Base-by-base conservation (phyloP, 1,284 basidiomycete genomes). In the Meira nashicola region DNA sequence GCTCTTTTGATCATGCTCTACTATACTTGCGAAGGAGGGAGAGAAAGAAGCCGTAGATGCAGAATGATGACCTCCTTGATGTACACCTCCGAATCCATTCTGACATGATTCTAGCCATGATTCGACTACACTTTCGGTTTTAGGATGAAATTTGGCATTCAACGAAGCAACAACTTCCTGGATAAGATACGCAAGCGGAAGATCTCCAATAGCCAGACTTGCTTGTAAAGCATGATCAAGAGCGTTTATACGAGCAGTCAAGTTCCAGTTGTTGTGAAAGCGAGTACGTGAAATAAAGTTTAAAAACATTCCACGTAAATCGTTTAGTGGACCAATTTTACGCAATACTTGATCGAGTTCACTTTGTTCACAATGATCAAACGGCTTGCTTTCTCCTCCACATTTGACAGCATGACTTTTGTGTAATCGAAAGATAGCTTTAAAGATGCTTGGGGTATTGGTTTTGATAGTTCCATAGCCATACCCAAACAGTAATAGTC, bases 191-290 rank as follows among this genome's bases (percentile, higher is more conserved):
- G 23, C 46, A 23, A 48, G 46, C 17, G 46, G 46, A 48, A 17
- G 12, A 48, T 48, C 46, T 48, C 25, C 46, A 17, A 23, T 17
- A 21, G 46, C 46, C n/a, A 48, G 21, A 48, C 46, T 48, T 14
- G 46, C 46, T 8, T 23, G 7, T 23, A 48, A 48, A 2, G 46
- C 46, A 17, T 14, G 17, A 21, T 48, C n/a, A 48, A 48, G 46
- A 19, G 17, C 46, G 2, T 23, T 48, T 12, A 14, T 17, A 21
- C 21, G 17, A 14, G 12, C 3, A 14, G 6, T 9, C 12, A 48
- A 19, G 23, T 14, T 23, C 46, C 46, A 48, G 2, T 25, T 33
- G 28, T 33, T 33, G 28, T 33, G 28, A 33, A 33, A 33, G 28
- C 28, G 28, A 33, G 28, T 33, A 33, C 28, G 28, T 3, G 28